Base-by-base conservation (phyloP, 2,329 filamentous ascomycete species). In the Colletotrichum sp. region DNA sequence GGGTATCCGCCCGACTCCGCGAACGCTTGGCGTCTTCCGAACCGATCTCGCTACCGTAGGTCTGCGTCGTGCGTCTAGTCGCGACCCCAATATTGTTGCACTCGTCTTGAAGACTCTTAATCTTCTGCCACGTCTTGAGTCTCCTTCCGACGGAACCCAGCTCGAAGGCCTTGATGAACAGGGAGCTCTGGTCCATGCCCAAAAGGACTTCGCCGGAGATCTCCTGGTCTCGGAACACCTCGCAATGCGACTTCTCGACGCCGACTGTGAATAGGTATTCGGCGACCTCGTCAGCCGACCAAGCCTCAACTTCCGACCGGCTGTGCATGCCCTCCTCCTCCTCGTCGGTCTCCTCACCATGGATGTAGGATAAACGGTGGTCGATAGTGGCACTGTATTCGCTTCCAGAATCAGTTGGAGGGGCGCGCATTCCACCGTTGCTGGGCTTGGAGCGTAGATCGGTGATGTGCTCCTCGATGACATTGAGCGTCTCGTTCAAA, bases 391-490 rank as follows among this genome's bases (percentile, higher is more conserved):
- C 94, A 85, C 96, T 98, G 84, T 98, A 98, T 83, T 98, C 95
- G 85, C 95, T 98, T 66, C 93, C 94, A 3, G 96, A 98, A 83
- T 98, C 95, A 77, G 92, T 95, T 59, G 89, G 85, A 68, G 86
- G 85, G 71, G 89, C 81, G 78, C 91, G 87, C 78, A 93, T 83
- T 39, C 83, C 84, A 30, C 91, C 90, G 76, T 87, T 90, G 76
- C 85, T 88, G 7, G 88, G 86, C 8, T 90, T 86, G 22, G 90
- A 90, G 77, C 90, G 88, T 78, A 98, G 91, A 83, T 98, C 94
- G 57, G 95, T 98, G 80, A 98, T 98, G 82, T 98, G 96, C 85
- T 98, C 96, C 83, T 98, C 94, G 80, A 98, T 98, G 74, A 98
- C 96, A 81, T 96, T 98, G 68, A 98, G 87, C 1, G 96, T 98